Conservation (phyloP, 495 filamentous ascomycete genomes). For the Jackrogersella multiformis region DNA sequence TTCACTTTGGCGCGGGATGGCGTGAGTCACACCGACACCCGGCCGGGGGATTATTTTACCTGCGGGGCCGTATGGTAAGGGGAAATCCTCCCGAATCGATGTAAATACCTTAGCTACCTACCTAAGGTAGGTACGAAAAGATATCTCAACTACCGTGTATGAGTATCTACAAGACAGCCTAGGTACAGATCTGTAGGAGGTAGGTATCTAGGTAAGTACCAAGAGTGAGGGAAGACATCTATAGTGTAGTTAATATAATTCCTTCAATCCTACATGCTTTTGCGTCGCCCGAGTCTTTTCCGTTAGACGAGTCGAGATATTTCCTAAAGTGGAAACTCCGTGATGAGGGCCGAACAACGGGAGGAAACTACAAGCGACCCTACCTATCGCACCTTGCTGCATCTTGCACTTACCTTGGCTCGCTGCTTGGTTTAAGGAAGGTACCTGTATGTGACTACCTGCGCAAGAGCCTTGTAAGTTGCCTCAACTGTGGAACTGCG, state of each 20-base stretch:
- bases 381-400: too few species aligned
- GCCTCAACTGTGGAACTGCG: conserved; percentile 9
- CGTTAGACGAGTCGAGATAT: conserved; percentile 1
- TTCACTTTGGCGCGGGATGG: conserved; percentile 35
- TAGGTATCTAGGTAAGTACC: not conserved
- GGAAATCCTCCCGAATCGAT: conserved; percentile 5
- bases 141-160: conserved; percentile 31
- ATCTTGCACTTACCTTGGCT: too few species aligned
- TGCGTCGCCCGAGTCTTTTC: too few species aligned
- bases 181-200: not conserved
- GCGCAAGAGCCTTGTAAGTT: conserved; percentile 2
- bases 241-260: too few species aligned
- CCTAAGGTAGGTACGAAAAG: too few species aligned
- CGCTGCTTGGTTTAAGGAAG: too few species aligned
- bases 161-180: not conserved
- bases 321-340: conserved; percentile 19
- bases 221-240: not conserved
- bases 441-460: not conserved
- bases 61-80: conserved; percentile 13
- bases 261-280: conserved; percentile 38
- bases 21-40: conserved; percentile 17
- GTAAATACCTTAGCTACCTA: not conserved
- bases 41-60: conserved; percentile 30
- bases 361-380: not conserved
- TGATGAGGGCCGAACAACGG: conserved; percentile 12